Evolutionary conservation across 2,329 filamentous ascomycete species (phyloP).

Genomic region (Neurospora sp.): DNA sequence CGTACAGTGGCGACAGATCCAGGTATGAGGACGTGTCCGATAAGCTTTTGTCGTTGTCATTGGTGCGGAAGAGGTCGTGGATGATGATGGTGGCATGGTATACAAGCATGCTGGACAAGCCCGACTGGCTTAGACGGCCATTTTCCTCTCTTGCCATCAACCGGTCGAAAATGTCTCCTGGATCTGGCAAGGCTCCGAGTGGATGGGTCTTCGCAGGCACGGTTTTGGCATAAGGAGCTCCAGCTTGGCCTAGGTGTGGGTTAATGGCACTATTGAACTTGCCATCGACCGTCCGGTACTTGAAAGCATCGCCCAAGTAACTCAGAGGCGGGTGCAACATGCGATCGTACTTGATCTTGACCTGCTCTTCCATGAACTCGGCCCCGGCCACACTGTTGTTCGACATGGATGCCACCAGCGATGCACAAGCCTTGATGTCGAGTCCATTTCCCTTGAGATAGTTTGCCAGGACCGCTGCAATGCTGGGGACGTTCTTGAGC

Average conservation of each 20-base stretch:
- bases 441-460: not conserved
- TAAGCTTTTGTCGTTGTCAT: slow-evolving; percentile 50
- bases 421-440: not conserved
- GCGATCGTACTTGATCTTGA: slow-evolving; percentile 5
- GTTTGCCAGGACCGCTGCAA: not conserved
- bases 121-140: slow-evolving; percentile 36
- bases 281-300: slow-evolving; percentile 12
- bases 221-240: slow-evolving; percentile 58
- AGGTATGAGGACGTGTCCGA: slow-evolving; percentile 65
- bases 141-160: slow-evolving; percentile 55
- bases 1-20: slow-evolving; percentile 64
- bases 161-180: slow-evolving; percentile 57
- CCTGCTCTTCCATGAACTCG: slow-evolving; percentile 1
- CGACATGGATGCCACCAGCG: not conserved
- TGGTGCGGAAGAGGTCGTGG: slow-evolving; percentile 53
- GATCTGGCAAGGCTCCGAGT: slow-evolving; percentile 46
- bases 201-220: slow-evolving; percentile 48
- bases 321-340: slow-evolving; percentile 7
- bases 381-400: slow-evolving; percentile 1
- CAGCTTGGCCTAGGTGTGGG: slow-evolving; percentile 54
- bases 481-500: not conserved
- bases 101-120: slow-evolving; percentile 66
- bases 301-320: slow-evolving; percentile 10
- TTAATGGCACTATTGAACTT: slow-evolving; percentile 36
- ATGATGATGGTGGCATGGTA: slow-evolving; percentile 63